These are phyloP conservation scores for Scopulariopsis brevicaulis DNA, from an alignment of 2,329 filamentous ascomycete species.

Conservation along the genomic window DNA sequence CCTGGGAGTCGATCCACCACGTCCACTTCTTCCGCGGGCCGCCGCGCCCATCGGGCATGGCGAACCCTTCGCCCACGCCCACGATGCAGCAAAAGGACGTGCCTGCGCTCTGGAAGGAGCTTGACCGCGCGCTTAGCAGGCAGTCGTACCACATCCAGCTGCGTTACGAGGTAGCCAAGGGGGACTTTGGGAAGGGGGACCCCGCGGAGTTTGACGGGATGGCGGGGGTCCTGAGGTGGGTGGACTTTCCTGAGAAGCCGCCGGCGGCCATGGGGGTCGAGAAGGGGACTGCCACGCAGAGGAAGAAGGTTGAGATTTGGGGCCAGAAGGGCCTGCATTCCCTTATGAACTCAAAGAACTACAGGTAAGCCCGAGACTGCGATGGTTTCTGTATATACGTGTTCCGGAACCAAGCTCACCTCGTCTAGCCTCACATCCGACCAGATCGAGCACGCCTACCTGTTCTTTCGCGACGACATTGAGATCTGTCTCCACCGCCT, in stretches of 20 bases:
- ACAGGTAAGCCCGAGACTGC: conserved; percentile 26
- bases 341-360: conserved; percentile 38
- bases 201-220: conserved; percentile 27
- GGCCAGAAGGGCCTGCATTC: conserved; percentile 34
- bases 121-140: conserved; percentile 40
- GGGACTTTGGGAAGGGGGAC: conserved; percentile 28
- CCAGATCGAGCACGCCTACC: conserved; percentile 38
- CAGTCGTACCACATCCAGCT: conserved; percentile 46
- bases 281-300: conserved; percentile 33
- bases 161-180: conserved; percentile 38
- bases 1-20: conserved; percentile 35
- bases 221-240: conserved; percentile 42
- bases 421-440: conserved; percentile 37
- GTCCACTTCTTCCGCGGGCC: conserved; percentile 43
- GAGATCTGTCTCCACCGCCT: conserved; percentile 43
- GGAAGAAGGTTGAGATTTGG: conserved; percentile 46
- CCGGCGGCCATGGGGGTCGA: conserved; percentile 16
- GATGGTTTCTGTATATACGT: background rate
- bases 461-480: conserved; percentile 40
- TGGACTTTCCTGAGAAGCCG: conserved; percentile 47
- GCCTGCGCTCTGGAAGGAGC: conserved; percentile 34
- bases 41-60: conserved; percentile 30
- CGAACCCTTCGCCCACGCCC: conserved; percentile 25
- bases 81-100: conserved; percentile 25
- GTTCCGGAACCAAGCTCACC: background rate